Evolutionary conservation across 1,284 basidiomycete species (phyloP), one percentile per base, ranked within the genome.

Genomic region (Pascua sp.): DNA sequence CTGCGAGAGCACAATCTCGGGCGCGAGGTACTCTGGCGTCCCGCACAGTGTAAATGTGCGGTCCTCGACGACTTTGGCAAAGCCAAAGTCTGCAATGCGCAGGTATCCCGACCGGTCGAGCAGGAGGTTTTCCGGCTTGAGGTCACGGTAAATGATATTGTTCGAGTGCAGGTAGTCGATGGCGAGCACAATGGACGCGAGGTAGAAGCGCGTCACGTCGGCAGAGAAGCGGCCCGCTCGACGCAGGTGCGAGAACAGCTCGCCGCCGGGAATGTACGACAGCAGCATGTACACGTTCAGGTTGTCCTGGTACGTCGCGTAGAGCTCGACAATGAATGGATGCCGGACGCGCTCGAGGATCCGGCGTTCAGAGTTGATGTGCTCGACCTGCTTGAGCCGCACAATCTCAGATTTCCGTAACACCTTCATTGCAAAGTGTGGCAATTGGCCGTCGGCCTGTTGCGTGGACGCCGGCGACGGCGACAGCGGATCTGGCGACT

Each of bases 311-410:
- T 76, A 76, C n/a, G 75, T 77, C 11, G 71, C 65, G 58, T 76
- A 72, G 53, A 84, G 73, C 62, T 84, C 83, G 60, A 84, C 81
- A 49, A 84, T 75, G 71, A 83, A 83, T 7, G 81, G 81, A 68
- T 84, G 82, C 36, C 80, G 74, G 8, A 83, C 77, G 16, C 78
- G 72, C 15, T 80, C 79, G 45, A 83, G 73, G 53, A 82, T 81
- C 49, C 69, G 72, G 17, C 80, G 73, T 62, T 83, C 82, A 37
- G 78, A 80, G 64, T 81, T 82, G 69, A 81, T 80, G 62, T 83
- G 82, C 66, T 82, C 80, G 41, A 83, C 79, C 65, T 83, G 82
- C 60, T 81, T 81, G 39, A 83, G 65, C 24, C 78, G 71, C 37
- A 83, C 80, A 53, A 83, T 76, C 59, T 82, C 80, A 7, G 72